Evolutionary conservation across 148 eudicot species (phyloP).

Genomic region (Spergularia marina): DNA sequence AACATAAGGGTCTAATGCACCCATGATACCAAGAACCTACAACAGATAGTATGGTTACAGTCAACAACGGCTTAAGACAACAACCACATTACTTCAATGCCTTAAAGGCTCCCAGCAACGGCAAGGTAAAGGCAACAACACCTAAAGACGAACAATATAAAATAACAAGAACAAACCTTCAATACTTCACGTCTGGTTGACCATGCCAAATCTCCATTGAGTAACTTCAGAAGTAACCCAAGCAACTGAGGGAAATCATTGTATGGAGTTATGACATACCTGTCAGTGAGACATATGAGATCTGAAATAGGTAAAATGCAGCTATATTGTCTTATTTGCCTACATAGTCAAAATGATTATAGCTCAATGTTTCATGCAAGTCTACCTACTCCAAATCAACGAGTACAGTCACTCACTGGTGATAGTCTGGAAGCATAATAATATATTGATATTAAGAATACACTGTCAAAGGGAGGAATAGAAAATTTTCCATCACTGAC

Average conservation of each 20-base stretch:
- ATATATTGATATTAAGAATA: too few relatives aligned
- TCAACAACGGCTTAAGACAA: too few relatives aligned
- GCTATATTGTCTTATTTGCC: background rate
- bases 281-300: slow-evolving; percentile 29
- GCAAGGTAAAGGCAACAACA: background rate
- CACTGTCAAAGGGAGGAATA: too few relatives aligned
- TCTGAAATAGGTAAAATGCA: background rate
- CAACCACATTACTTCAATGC: too few relatives aligned
- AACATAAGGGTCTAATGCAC: slow-evolving; percentile 93
- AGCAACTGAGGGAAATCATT: slow-evolving; percentile 81
- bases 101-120: too few relatives aligned
- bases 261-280: slow-evolving; percentile 91
- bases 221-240: slow-evolving; percentile 83
- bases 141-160: background rate
- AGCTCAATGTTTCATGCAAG: background rate
- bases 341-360: background rate
- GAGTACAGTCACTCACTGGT: background rate
- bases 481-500: too few relatives aligned
- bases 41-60: background rate
- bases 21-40: slow-evolving; percentile 98
- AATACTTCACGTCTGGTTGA: slow-evolving; percentile 94
- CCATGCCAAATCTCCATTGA: slow-evolving; percentile 94
- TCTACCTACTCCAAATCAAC: background rate
- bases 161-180: slow-evolving; percentile 47
- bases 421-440: too few relatives aligned